Evolutionary conservation across 192 early-diverging fungal genomes (phyloP).

Genomic region (Paraglomus occultum): DNA sequence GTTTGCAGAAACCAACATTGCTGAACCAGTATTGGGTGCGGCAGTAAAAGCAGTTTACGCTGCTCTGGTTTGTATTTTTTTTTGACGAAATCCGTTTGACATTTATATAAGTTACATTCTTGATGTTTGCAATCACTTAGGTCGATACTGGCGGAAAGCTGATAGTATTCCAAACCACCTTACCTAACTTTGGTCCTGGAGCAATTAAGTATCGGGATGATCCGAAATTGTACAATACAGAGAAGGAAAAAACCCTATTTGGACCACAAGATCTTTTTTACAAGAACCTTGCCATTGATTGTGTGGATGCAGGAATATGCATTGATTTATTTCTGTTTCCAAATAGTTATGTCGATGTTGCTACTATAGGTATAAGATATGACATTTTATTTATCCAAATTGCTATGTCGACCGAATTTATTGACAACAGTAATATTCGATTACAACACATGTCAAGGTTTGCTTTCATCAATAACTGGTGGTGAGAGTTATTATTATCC

Average conservation of each 20-base stretch:
- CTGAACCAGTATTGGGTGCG: conserved; percentile 79
- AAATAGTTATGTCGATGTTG: conserved; percentile 82
- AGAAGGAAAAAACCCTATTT: conserved; percentile 88
- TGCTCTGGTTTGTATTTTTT: conserved; percentile 59
- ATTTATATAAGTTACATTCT: background rate
- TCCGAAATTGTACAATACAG: conserved; percentile 82
- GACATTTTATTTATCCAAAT: conserved; percentile 1
- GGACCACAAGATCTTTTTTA: conserved; percentile 87
- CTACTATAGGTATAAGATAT: conserved; percentile 62
- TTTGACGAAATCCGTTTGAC: background rate
- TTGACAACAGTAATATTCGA: conserved; percentile 3
- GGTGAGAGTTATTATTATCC: conserved; percentile 83
- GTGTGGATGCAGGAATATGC: conserved; percentile 77
- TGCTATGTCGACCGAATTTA: conserved; percentile 1
- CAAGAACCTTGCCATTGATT: conserved; percentile 77
- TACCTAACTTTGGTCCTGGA: conserved; percentile 89
- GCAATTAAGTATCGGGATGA: conserved; percentile 86
- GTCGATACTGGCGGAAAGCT: conserved; percentile 83
- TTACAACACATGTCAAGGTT: conserved; percentile 53
- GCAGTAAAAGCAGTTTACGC: conserved; percentile 70
- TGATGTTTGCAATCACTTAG: conserved; percentile 34
- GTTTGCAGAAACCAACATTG: conserved; percentile 74
- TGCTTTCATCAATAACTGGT: conserved; percentile 79
- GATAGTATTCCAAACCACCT: conserved; percentile 81
- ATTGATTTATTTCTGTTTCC: conserved; percentile 94